A percentile compares a stretch with the other conserved stretches of the same genome.
Conservation (phyloP, 139 green algal genomes). For the Closterium sp. region DNA sequence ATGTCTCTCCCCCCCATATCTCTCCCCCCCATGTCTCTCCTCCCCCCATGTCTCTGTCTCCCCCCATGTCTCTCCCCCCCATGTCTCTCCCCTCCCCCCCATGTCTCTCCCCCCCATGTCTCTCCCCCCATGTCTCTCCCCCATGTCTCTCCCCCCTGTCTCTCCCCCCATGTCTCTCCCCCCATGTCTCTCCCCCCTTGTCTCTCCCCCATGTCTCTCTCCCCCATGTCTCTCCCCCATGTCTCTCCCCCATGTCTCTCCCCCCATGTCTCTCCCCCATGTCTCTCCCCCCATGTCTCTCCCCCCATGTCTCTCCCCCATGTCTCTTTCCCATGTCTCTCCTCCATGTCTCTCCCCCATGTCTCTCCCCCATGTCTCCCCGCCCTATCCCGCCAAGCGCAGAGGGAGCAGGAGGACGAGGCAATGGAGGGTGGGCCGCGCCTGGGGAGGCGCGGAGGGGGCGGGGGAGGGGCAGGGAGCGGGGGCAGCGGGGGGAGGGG, state of each 20-base stretch:
- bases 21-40: no score
- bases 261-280: no score
- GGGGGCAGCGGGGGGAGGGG: background rate
- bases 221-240: no score
- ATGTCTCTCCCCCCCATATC: no score
- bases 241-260: no score
- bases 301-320: background rate
- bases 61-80: no score
- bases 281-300: background rate
- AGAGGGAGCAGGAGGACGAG: background rate
- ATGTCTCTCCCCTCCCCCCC: background rate
- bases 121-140: background rate
- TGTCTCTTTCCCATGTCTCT: background rate
- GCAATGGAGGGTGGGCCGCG: background rate
- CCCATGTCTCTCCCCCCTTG: no score
- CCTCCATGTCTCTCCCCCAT: no score
- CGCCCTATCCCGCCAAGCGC: background rate
- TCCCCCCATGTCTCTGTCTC: no score
- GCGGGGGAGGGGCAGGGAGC: background rate
- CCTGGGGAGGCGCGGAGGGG: background rate
- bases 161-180: no score
- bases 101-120: background rate
- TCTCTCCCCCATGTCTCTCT: no score
- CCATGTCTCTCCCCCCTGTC: background rate
- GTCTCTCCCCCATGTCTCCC: background rate